phyloP scores from a whole-genome alignment of 129 eudicot genomes.

The Chrysanthemum seticuspe region DNA sequence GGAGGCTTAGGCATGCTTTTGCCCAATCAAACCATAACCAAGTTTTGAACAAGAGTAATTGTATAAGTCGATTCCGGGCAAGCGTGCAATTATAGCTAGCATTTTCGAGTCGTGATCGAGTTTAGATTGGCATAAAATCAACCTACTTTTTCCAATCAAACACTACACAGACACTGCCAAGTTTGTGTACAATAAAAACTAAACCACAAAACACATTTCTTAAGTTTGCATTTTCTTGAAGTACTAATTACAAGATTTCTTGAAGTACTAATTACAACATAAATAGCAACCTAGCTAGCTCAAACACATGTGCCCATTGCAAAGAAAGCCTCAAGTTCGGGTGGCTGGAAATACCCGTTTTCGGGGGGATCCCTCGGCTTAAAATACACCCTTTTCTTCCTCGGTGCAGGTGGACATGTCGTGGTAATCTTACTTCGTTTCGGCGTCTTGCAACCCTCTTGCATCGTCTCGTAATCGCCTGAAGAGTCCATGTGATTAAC shows the following conservation, averaged over 20 bases:
- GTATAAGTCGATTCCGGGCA: too few species aligned
- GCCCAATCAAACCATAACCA: too few species aligned
- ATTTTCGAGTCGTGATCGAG: too few species aligned
- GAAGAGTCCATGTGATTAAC: slow-evolving; percentile 17
- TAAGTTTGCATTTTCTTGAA: not conserved
- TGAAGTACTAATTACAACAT: slow-evolving; percentile 11
- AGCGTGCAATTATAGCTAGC: too few species aligned
- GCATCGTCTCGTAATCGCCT: slow-evolving; percentile 15
- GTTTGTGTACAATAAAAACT: too few species aligned
- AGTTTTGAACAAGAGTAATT: too few species aligned
- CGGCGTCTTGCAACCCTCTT: slow-evolving; percentile 49
- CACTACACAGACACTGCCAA: too few species aligned
- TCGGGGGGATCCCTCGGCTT: slow-evolving; percentile 36
- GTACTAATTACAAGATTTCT: slow-evolving; percentile 7
- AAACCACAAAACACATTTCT: not conserved
- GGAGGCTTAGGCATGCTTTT: too few species aligned
- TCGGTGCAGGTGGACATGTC: slow-evolving; percentile 60
- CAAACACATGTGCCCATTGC: slow-evolving; percentile 26
- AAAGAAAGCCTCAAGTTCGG: slow-evolving; percentile 50
- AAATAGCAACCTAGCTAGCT: not conserved
- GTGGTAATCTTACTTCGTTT: slow-evolving; percentile 30
- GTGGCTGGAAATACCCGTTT: slow-evolving; percentile 54
- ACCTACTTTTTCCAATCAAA: too few species aligned
- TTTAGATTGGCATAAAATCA: too few species aligned
- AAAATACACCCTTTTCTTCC: slow-evolving; percentile 37